Evolutionary conservation across 1,284 basidiomycete genomes (phyloP).

Genomic region (Mycena sp.): DNA sequence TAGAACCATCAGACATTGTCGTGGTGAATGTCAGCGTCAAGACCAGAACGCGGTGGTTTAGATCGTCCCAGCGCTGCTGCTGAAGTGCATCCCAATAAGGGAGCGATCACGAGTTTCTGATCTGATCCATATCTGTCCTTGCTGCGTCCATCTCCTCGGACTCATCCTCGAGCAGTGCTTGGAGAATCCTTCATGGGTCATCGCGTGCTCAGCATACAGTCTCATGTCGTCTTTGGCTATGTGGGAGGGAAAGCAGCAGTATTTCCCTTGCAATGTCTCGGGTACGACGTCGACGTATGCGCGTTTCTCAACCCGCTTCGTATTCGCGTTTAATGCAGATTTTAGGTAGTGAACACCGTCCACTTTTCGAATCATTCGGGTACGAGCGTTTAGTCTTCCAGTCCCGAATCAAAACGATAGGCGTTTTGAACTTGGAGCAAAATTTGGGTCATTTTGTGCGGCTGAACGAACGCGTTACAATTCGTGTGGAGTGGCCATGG

Average conservation of each 20-base stretch:
- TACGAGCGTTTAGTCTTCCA: conserved; percentile 45
- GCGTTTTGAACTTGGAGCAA: not conserved
- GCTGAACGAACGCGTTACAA: not conserved
- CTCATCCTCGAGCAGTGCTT: not conserved
- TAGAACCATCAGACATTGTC: conserved; percentile 43
- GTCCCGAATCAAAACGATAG: not conserved
- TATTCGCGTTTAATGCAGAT: conserved; percentile 34
- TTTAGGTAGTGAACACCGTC: conserved; percentile 93
- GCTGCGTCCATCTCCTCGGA: not conserved
- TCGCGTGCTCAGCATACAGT: conserved; percentile 87
- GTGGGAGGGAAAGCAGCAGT: conserved; percentile 96
- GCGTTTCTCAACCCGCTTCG: conserved; percentile 7
- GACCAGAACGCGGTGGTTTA: conserved; percentile 8
- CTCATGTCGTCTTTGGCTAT: conserved; percentile 94
- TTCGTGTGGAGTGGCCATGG: not conserved
- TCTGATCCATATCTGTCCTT: not conserved
- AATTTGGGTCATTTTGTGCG: not conserved
- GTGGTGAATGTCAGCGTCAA: not conserved
- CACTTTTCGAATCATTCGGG: conserved; percentile 96
- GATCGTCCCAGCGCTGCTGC: not conserved
- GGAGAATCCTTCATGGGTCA: conserved; percentile 31
- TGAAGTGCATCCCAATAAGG: conserved; percentile 3
- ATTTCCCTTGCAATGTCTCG: conserved; percentile 94
- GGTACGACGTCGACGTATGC: conserved; percentile 94
- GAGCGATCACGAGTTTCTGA: conserved; percentile 19